A percentile compares a stretch with the other conserved stretches of the same genome.
Conservation (phyloP, 768 basidiomycete species). For the Russula abietina region DNA sequence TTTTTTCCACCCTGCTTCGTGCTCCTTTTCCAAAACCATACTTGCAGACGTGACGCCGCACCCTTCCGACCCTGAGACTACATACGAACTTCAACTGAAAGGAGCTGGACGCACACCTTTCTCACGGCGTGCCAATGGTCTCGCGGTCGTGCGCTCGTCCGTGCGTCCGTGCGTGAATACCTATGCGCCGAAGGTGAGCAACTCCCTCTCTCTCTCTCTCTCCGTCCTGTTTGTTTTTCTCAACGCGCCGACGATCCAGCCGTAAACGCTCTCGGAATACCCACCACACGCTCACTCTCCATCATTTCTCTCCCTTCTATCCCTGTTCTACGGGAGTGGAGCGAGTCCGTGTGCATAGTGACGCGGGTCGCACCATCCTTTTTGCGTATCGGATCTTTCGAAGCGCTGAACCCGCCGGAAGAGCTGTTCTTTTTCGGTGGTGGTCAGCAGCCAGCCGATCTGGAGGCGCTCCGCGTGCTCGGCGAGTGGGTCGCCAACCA, state of each 20-base stretch:
- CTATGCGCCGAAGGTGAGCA: slow-evolving; percentile 80
- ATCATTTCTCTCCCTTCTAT: slow-evolving; percentile 70
- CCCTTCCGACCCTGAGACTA: slow-evolving; percentile 45
- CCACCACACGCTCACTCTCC: slow-evolving; percentile 82
- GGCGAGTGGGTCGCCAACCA: slow-evolving; percentile 65
- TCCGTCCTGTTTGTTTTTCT: neutral
- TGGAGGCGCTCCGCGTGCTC: slow-evolving; percentile 66
- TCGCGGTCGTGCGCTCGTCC: slow-evolving; percentile 92
- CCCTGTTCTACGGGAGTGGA: slow-evolving; percentile 66
- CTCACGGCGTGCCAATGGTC: slow-evolving; percentile 85
- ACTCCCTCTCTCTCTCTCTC: neutral
- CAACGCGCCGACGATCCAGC: slow-evolving; percentile 34
- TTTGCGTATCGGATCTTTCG: slow-evolving; percentile 86
- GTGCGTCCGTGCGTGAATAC: slow-evolving; percentile 92
- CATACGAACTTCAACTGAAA: slow-evolving; percentile 89
- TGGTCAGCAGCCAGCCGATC: slow-evolving; percentile 68
- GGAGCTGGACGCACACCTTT: slow-evolving; percentile 94
- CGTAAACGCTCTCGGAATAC: slow-evolving; percentile 76
- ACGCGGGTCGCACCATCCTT: slow-evolving; percentile 86
- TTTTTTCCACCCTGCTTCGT: slow-evolving; percentile 12
- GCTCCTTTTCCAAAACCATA: neutral
- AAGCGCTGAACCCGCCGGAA: slow-evolving; percentile 70
- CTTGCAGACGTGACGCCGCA: slow-evolving; percentile 70
- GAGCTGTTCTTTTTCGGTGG: slow-evolving; percentile 65
- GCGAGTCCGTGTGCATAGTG: slow-evolving; percentile 66